Percentiles rank a stretch among this genome's conserved stretches.
Conservation (phyloP, 495 filamentous ascomycete species). For the Annulohypoxylon bovei region DNA sequence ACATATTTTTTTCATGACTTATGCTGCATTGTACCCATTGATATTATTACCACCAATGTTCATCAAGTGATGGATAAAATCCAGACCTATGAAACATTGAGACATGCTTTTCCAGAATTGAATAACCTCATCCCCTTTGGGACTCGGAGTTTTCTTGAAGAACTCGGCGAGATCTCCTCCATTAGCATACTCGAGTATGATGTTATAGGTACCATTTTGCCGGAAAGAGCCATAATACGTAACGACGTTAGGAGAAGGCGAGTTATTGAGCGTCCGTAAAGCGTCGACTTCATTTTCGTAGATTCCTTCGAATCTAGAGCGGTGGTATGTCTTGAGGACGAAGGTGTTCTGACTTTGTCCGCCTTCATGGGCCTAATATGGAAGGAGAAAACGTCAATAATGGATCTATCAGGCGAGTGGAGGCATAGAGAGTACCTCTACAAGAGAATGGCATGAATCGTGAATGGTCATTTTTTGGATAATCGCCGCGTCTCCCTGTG, state of each 20-base stretch:
- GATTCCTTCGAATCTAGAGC: conserved; percentile 38
- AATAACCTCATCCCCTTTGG: conserved; percentile 47
- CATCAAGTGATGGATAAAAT: conserved; percentile 49
- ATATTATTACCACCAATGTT: conserved; percentile 12
- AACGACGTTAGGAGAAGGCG: conserved; percentile 48
- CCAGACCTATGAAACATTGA: conserved; percentile 48
- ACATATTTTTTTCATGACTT: neutral
- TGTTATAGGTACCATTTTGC: conserved; percentile 49
- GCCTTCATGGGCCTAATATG: conserved; percentile 6
- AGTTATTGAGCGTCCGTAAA: conserved; percentile 46
- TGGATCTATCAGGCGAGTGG: neutral
- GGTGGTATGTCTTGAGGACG: conserved; percentile 55
- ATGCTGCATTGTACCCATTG: conserved; percentile 7
- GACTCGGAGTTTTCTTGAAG: conserved; percentile 41
- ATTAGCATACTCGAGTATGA: conserved; percentile 60
- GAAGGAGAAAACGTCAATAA: conserved; percentile 12
- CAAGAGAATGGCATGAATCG: conserved; percentile 41
- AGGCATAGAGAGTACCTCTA: neutral
- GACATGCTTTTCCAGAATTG: conserved; percentile 57
- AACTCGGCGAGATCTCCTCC: conserved; percentile 54
- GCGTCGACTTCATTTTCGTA: conserved; percentile 52
- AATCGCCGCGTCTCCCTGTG: conserved; percentile 22
- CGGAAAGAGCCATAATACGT: conserved; percentile 56
- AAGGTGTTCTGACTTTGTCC: conserved; percentile 42
- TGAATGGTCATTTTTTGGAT: conserved; percentile 45